Base-by-base conservation (phyloP, 495 filamentous ascomycete species). In the Hypomontagnella monticulosa region DNA sequence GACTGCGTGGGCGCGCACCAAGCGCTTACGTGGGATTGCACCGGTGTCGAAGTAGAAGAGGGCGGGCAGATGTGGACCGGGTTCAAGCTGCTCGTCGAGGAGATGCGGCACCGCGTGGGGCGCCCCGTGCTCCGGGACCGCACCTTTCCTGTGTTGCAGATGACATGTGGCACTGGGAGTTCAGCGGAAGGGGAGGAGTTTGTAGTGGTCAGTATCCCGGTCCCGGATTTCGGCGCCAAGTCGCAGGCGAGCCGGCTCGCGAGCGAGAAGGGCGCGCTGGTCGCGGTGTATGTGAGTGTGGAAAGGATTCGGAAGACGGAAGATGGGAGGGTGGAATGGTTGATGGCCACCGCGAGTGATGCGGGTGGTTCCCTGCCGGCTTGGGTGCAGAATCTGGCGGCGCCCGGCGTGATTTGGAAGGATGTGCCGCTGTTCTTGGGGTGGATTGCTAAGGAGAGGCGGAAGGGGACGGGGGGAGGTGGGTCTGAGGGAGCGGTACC, bases 331-430 rank as follows among this genome's bases (percentile, higher is more conserved):
- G 78, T 89, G 30, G 79, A 85, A 61, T 93, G 88, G 88, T 80
- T 85, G 4, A 89, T 91, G 84, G 85, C 85, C 3, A 91, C 89
- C 42, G 84, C 86, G n/a, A 88, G 87, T 42, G 84, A 92, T 71
- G 88, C 89, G 0, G 79, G 79, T 14, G 89, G 90, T 7, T 78
- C 80, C 20, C 79, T 93, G 52, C 90, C 90, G 5, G 75, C 81
- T 70, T 89, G 83, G 83, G 74, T 91, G 66, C 89, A 92, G 80
- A 84, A 88, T 62, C 71, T 84, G 48, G 88, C 84, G 11, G 83
- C 91, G 23, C 86, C 88, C 1, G 81, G 80, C 9, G 83, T 85
- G 37, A 84, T 93, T 54, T 85, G 86, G 27, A 88, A 88, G 63
- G 91, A 93, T 78, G 90, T 93, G 16, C 84, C 85, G 4, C 73